phyloP scores from a whole-genome alignment of 176 grass and related monocot genomes.

The Elaeis guineensis region DNA sequence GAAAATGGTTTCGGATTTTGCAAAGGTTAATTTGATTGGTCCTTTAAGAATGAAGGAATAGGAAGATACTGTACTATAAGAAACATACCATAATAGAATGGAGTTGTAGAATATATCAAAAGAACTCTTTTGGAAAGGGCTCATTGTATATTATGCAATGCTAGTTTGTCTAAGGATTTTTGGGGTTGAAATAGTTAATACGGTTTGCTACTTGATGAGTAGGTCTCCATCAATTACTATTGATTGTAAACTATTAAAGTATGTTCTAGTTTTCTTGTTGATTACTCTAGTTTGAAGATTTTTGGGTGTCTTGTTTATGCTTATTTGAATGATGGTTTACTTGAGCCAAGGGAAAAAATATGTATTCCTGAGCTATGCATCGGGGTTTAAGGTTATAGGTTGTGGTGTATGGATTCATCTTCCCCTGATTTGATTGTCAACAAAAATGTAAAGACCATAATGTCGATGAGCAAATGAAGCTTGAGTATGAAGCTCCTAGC shows the following conservation, averaged over 20 bases:
- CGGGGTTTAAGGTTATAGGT: no score
- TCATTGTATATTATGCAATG: slow-evolving; percentile 10
- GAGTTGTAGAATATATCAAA: slow-evolving; percentile 11
- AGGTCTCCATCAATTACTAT: background rate
- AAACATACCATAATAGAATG: slow-evolving; percentile 7
- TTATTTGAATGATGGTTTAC: no score
- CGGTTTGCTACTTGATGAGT: background rate
- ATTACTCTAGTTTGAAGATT: slow-evolving; percentile 11
- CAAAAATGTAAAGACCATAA: no score
- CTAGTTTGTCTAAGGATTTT: slow-evolving; percentile 2
- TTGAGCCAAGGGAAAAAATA: background rate
- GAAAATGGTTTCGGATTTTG: no score
- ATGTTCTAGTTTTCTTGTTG: background rate
- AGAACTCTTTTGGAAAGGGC: slow-evolving; percentile 16
- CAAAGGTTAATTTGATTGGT: no score
- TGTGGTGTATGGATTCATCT: no score
- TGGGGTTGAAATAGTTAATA: background rate
- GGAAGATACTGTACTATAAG: background rate
- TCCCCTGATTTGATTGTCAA: no score
- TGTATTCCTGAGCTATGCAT: slow-evolving; percentile 14
- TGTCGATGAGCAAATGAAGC: no score
- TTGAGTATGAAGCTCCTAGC: no score
- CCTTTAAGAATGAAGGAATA: no score
- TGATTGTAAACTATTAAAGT: background rate
- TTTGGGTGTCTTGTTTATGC: slow-evolving; percentile 13